Conservation (phyloP, 2,329 filamentous ascomycete species). For the Aspergillus luchuensis region DNA sequence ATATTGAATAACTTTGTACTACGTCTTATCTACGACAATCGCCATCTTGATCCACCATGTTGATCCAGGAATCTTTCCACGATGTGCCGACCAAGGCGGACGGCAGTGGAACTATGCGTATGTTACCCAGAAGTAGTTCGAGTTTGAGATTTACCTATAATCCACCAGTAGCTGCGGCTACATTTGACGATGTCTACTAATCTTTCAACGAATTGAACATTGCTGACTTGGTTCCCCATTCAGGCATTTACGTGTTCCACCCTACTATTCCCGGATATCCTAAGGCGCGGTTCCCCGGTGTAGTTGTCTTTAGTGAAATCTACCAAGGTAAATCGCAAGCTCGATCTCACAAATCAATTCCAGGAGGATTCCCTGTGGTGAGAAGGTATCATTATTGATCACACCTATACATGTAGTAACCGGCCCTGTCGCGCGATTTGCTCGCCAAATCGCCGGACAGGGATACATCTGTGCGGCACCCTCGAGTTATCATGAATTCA, state of each 20-base stretch:
- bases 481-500: constrained; percentile 92
- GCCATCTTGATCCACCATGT: constrained; percentile 27
- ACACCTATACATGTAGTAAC: constrained; percentile 62
- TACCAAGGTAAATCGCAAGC: constrained; percentile 72
- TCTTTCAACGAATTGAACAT: neutral
- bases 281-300: constrained; percentile 84
- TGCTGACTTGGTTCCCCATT: neutral
- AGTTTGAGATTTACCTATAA: no score
- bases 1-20: no score
- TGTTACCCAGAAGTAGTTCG: constrained; percentile 11
- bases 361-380: no score
- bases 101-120: constrained; percentile 43
- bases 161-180: no score
- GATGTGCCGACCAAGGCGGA: constrained; percentile 44
- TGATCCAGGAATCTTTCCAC: constrained; percentile 39
- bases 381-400: neutral
- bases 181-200: no score
- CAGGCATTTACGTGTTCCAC: constrained; percentile 88
- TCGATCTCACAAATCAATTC: no score
- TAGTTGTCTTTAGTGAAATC: constrained; percentile 89
- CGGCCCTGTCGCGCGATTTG: constrained; percentile 84
- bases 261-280: constrained; percentile 83
- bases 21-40: neutral
- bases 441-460: constrained; percentile 85
- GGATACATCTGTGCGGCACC: constrained; percentile 92